A percentile compares a stretch with the other conserved stretches of the same genome.
These are phyloP conservation scores for Amanita molliuscula DNA, from an alignment of 768 basidiomycete species.

Conservation along the genomic window DNA sequence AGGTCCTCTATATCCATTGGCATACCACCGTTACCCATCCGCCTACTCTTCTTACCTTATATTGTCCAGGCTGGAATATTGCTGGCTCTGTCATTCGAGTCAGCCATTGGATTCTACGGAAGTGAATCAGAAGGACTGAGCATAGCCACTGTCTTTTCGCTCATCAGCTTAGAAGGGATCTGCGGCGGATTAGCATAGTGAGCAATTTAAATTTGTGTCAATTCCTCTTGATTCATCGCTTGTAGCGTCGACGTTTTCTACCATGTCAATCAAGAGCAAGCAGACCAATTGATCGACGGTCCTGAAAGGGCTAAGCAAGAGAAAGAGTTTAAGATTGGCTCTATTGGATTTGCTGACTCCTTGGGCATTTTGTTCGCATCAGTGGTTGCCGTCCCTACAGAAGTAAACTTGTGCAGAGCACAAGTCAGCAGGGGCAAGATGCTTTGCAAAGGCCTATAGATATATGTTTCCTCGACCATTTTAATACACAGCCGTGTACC, in stretches of 20 bases:
- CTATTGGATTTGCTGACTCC: conserved; percentile 79
- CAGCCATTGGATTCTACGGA: conserved; percentile 56
- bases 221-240: conserved; percentile 1
- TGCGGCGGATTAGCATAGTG: conserved; percentile 92
- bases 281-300: conserved; percentile 35
- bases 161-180: conserved; percentile 83
- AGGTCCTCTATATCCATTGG: conserved; percentile 85
- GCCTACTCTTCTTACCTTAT: conserved; percentile 65
- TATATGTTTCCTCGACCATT: not conserved
- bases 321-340: conserved; percentile 84
- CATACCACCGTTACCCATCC: conserved; percentile 64
- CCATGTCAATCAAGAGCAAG: conserved; percentile 66
- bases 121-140: conserved; percentile 31
- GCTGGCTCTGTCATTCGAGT: conserved; percentile 49
- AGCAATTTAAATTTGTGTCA: conserved; percentile 21
- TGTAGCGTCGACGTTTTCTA: conserved; percentile 83
- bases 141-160: conserved; percentile 56
- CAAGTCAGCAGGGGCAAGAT: conserved; percentile 64
- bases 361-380: conserved; percentile 61
- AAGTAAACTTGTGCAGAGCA: conserved; percentile 63
- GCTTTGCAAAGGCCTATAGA: conserved; percentile 55
- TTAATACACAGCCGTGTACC: conserved; percentile 11
- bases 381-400: conserved; percentile 61
- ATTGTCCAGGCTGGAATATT: conserved; percentile 64
- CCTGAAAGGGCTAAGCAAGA: conserved; percentile 60